Conservation (phyloP, 192 early-diverging fungal species). For the Linnemannia exigua region DNA sequence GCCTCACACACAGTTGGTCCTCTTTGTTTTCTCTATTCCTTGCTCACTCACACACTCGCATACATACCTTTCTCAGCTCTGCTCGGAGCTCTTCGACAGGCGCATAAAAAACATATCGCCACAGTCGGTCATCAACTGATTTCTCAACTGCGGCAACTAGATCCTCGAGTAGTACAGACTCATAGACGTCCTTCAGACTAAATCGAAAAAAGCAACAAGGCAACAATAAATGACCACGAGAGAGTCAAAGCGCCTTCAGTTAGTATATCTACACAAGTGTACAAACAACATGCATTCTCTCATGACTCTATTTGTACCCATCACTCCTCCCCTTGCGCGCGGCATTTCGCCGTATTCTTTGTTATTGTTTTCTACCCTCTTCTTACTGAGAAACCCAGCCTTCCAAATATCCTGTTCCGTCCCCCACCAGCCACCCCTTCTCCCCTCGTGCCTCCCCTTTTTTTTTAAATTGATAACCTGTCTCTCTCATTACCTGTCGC, state of each 20-base stretch:
- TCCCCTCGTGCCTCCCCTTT: not conserved
- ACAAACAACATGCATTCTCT: not conserved
- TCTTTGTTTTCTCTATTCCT: not conserved
- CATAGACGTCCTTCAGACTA: conserved; percentile 67
- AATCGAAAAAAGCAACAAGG: not conserved
- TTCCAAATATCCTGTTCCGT: not conserved
- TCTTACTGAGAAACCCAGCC: not conserved
- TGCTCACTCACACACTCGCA: not conserved
- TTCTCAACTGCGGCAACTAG: conserved; percentile 62
- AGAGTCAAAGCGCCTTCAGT: conserved; percentile 2
- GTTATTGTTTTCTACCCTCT: no score
- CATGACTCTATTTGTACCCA: not conserved
- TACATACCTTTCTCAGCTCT: conserved; percentile 63
- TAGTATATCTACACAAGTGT: not conserved
- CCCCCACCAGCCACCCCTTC: not conserved
- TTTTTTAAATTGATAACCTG: conserved; percentile 1
- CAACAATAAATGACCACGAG: conserved; percentile 10
- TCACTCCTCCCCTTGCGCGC: not conserved
- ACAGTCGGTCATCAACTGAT: conserved; percentile 69
- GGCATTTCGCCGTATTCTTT: not conserved
- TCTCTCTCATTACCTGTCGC: conserved; percentile 37
- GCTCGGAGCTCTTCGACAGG: conserved; percentile 65
- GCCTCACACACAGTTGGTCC: no score
- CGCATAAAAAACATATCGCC: conserved; percentile 70
- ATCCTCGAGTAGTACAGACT: conserved; percentile 60